Conservation (phyloP, 2,329 filamentous ascomycete species). For the Botrytis squamosa region DNA sequence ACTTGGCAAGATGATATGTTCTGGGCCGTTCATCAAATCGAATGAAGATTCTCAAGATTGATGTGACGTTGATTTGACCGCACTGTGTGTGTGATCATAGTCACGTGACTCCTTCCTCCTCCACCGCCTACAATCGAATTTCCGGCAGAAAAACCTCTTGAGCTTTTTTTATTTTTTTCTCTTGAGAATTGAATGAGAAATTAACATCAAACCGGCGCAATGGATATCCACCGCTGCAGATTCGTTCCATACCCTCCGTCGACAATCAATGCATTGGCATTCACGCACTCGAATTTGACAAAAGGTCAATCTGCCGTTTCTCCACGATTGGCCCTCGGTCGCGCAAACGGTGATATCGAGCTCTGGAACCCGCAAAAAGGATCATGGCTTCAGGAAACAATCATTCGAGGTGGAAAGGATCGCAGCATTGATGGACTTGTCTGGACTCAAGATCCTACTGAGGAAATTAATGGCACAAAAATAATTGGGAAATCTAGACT, state of each 20-base stretch:
- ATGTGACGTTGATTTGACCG: too few species aligned
- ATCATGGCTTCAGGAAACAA: conserved; percentile 84
- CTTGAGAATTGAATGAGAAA: neutral
- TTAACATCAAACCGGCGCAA: conserved; percentile 42
- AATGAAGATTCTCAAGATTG: neutral
- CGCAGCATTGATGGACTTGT: conserved; percentile 86
- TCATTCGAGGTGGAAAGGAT: conserved; percentile 79
- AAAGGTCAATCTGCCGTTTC: conserved; percentile 55
- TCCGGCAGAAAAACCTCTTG: conserved; percentile 16
- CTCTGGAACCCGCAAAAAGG: conserved; percentile 84
- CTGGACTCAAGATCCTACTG: conserved; percentile 85
- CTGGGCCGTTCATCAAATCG: neutral
- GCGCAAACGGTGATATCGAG: conserved; percentile 94
- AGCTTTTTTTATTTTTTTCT: conserved; percentile 20
- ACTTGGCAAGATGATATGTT: neutral
- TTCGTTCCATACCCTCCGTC: conserved; percentile 92
- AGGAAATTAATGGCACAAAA: conserved; percentile 59
- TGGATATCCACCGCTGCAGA: conserved; percentile 97
- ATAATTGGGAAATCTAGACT: conserved; percentile 74
- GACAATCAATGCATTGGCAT: conserved; percentile 90
- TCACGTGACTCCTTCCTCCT: neutral
- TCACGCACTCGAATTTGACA: conserved; percentile 69
- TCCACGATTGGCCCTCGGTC: conserved; percentile 80
- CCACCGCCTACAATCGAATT: conserved; percentile 16
- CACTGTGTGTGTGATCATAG: too few species aligned